These are phyloP conservation scores for Teratosphaeria nubilosa DNA, from an alignment of 2,329 filamentous ascomycete species.

Conservation along the genomic window DNA sequence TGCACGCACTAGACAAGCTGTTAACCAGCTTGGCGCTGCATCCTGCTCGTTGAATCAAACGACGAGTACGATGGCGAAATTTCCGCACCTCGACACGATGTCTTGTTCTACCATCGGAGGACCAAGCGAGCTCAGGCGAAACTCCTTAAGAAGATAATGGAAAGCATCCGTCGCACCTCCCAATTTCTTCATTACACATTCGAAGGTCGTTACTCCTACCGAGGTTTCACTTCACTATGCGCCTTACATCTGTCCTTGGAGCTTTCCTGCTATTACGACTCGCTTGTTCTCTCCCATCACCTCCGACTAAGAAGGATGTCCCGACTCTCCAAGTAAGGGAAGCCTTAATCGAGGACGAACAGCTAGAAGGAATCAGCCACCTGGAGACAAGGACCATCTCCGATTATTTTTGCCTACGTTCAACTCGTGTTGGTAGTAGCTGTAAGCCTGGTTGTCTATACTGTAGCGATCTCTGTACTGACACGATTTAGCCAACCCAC, in stretches of 20 bases:
- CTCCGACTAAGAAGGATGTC: not conserved
- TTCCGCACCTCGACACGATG: not conserved
- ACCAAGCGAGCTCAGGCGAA: not conserved
- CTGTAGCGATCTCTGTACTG: not conserved
- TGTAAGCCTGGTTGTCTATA: not conserved
- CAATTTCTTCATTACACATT: not conserved
- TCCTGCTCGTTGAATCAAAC: too few relatives aligned
- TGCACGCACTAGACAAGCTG: too few relatives aligned
- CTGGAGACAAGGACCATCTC: not conserved
- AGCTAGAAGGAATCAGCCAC: not conserved
- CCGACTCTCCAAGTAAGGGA: not conserved
- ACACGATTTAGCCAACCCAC: not conserved
- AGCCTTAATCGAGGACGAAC: not conserved
- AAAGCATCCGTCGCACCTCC: not conserved
- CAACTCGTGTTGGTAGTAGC: not conserved
- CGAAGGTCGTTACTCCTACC: not conserved
- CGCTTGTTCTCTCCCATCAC: not conserved
- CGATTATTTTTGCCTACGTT: not conserved
- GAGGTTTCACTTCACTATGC: not conserved
- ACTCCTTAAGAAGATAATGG: not conserved
- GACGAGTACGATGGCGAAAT: not conserved
- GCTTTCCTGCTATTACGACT: not conserved
- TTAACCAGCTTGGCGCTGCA: too few relatives aligned
- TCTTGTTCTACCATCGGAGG: not conserved
- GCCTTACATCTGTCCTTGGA: not conserved